Percentiles rank a stretch among this genome's conserved stretches.
Evolutionary conservation across 345 rosid genomes (phyloP).

Genomic region (Citrus unshiu): DNA sequence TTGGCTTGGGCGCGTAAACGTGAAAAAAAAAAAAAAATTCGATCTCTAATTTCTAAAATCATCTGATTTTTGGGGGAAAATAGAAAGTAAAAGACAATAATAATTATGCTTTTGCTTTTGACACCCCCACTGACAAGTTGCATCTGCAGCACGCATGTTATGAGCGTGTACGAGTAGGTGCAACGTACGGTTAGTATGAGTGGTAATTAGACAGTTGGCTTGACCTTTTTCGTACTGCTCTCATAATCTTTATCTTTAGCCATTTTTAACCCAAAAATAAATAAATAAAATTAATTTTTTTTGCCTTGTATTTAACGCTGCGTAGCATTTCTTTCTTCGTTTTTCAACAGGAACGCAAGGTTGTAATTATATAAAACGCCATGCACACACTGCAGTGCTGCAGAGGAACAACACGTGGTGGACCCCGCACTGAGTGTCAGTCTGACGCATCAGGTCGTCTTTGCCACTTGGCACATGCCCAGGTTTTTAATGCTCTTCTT

Average conservation of each 20-base stretch:
- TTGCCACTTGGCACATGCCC: conserved; percentile 19
- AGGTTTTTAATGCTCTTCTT: not conserved
- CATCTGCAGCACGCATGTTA: not conserved
- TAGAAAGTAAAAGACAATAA: not conserved
- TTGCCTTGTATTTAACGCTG: conserved; percentile 9
- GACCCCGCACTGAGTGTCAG: not conserved
- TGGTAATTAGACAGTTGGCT: not conserved
- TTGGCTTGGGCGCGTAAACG: not conserved
- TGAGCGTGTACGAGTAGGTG: not conserved
- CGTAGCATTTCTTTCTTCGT: not conserved
- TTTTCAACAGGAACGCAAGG: not conserved
- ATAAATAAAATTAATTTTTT: not conserved
- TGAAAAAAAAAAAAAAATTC: not conserved
- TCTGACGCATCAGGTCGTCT: conserved; percentile 11
- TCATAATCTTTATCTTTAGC: not conserved
- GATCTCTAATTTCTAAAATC: not conserved
- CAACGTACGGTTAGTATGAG: not conserved
- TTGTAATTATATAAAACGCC: not conserved
- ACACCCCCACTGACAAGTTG: not conserved
- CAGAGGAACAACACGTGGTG: conserved; percentile 19
- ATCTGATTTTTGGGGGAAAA: not conserved
- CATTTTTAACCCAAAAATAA: too few relatives aligned
- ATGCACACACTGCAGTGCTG: not conserved
- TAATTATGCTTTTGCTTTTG: not conserved
- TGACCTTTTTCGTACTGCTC: not conserved